Conservation (phyloP, 2,329 filamentous ascomycete species). For the Calonectria pauciramosa region DNA sequence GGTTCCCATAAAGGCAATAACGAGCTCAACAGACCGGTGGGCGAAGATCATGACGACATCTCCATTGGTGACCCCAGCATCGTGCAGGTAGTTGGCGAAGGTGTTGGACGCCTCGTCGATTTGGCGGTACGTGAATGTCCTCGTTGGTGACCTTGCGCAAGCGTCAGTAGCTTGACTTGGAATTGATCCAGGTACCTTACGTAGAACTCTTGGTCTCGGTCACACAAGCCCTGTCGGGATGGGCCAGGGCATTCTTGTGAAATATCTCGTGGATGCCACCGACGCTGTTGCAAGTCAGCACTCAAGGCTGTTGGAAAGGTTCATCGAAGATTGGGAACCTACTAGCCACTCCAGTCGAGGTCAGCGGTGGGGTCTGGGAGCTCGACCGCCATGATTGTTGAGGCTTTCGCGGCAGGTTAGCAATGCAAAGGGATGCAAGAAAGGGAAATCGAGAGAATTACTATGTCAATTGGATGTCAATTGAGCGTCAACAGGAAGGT, state of each 20-base stretch:
- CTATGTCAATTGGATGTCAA: neutral
- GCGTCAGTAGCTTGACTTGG: neutral
- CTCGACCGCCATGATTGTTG: constrained; percentile 30
- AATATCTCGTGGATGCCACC: constrained; percentile 81
- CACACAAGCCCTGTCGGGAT: constrained; percentile 72
- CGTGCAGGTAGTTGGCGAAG: constrained; percentile 82
- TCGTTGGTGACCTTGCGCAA: constrained; percentile 60
- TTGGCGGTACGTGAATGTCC: constrained; percentile 83
- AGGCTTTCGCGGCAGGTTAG: neutral
- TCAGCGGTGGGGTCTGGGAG: constrained; percentile 75
- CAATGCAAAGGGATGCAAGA: too few species aligned
- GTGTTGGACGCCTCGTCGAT: constrained; percentile 88
- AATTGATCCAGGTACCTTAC: constrained; percentile 25
- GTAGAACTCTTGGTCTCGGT: constrained; percentile 59
- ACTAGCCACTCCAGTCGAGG: constrained; percentile 78
- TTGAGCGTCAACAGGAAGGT: neutral
- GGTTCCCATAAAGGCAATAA: constrained; percentile 82
- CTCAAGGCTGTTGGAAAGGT: too few species aligned
- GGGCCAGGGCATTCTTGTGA: constrained; percentile 70
- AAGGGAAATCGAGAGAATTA: neutral
- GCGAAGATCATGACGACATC: constrained; percentile 97
- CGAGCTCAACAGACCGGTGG: constrained; percentile 78
- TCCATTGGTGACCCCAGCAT: constrained; percentile 79
- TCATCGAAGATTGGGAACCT: too few species aligned
- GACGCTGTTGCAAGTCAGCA: too few species aligned